Evolutionary conservation across 106 monocot species (phyloP).

Genomic region (Dendrobium chrysotoxum): DNA sequence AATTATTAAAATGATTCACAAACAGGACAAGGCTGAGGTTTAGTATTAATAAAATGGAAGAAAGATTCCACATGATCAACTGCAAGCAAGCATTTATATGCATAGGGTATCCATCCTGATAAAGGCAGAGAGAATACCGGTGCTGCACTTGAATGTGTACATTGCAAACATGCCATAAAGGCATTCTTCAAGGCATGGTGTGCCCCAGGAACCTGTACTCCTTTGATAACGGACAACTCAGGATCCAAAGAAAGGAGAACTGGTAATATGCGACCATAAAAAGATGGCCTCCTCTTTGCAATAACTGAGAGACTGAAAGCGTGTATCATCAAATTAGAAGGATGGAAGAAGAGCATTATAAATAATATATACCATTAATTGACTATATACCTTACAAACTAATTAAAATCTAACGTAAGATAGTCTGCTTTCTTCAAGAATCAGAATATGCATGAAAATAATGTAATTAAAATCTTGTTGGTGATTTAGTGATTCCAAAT

Average conservation of each 20-base stretch:
- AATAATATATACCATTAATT: neutral
- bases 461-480: neutral
- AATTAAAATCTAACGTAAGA: neutral
- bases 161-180: slow-evolving; percentile 70
- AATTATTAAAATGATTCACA: neutral
- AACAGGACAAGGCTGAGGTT: neutral
- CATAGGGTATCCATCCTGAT: slow-evolving; percentile 2
- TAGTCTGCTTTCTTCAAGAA: neutral
- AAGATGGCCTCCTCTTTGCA: slow-evolving; percentile 87
- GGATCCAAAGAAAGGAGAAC: slow-evolving; percentile 84
- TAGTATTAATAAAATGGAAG: neutral
- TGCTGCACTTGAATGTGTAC: slow-evolving; percentile 87
- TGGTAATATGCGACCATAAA: slow-evolving; percentile 90
- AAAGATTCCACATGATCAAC: neutral
- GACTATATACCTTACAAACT: neutral
- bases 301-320: slow-evolving; percentile 75
- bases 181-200: slow-evolving; percentile 95
- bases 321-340: slow-evolving; percentile 10
- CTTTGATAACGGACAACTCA: slow-evolving; percentile 60
- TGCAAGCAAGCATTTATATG: neutral
- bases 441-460: neutral
- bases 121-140: slow-evolving; percentile 59
- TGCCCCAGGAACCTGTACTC: slow-evolving; percentile 50
- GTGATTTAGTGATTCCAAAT: neutral
- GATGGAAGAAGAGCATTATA: neutral